phyloP scores from a whole-genome alignment of 2,329 filamentous ascomycete genomes.

The Fusarium protoensiforme region DNA sequence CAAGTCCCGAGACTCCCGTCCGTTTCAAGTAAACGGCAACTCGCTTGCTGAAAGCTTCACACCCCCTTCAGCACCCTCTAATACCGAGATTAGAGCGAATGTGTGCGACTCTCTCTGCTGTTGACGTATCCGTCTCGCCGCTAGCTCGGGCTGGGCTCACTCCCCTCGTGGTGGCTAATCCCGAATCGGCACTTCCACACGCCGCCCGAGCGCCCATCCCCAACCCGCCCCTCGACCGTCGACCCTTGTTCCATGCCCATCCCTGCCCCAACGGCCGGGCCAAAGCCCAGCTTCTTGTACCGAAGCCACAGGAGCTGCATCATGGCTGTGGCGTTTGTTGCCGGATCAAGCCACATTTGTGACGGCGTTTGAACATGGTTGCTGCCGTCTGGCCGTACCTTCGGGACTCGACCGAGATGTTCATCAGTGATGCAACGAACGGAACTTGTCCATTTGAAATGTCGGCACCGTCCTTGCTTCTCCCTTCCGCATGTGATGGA shows the following conservation, averaged over 20 bases:
- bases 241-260: slow-evolving; percentile 35
- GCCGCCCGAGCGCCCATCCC: slow-evolving; percentile 20
- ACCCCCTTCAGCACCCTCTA: slow-evolving; percentile 4
- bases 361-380: background rate
- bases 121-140: slow-evolving; percentile 25
- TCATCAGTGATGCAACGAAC: slow-evolving; percentile 21
- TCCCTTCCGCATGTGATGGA: slow-evolving; percentile 2
- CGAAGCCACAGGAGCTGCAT: slow-evolving; percentile 38
- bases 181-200: slow-evolving; percentile 15
- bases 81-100: slow-evolving; percentile 35
- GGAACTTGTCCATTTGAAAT: slow-evolving; percentile 23
- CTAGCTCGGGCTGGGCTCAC: slow-evolving; percentile 31
- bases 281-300: slow-evolving; percentile 30
- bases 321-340: slow-evolving; percentile 13
- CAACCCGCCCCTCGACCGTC: slow-evolving; percentile 20
- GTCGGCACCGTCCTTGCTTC: background rate
- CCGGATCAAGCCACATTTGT: slow-evolving; percentile 12
- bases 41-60: background rate
- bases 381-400: slow-evolving; percentile 29
- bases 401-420: slow-evolving; percentile 42
- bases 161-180: slow-evolving; percentile 9
- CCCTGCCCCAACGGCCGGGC: slow-evolving; percentile 41
- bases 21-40: slow-evolving; percentile 6
- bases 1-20: background rate
- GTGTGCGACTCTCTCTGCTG: background rate